Evolutionary conservation across 805 yeast genomes (phyloP), one percentile per base, ranked within the genome.

Genomic region (Pichia heedii): DNA sequence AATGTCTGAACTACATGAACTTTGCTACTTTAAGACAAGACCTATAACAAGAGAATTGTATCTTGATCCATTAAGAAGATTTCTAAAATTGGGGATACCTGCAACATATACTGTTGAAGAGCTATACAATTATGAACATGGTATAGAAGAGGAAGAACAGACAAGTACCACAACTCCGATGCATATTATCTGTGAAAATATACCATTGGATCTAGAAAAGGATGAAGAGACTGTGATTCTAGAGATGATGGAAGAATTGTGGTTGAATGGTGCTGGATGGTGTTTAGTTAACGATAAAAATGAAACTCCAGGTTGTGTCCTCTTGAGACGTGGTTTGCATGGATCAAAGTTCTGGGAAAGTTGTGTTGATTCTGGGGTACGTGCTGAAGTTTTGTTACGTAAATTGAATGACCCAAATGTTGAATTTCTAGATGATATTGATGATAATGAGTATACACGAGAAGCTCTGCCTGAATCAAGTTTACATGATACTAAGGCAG

Each of bases 261-360:
- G 89, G 50, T 78, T 84, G 55, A 82, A 78, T 58, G 97, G 97
- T 24, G 96, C 95, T 0, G 95, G 94, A 10, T 89, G 97, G 97
- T 81, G 83, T 61, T 69, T 84, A 52, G 67, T 79, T 3, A 94
- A 88, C 58, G 73, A 69, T 46, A 74, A 80, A 42, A 70, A 77
- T 51, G 79, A 80, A 48, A 85, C 96, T 0, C 87, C 96, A 0
- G 97, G 95, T 2, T 89, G 95, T 61, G 71, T 88, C 8, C 68
- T 89, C 21, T 61, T 71, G 32, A 73, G 77, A 38, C 66, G 83
- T 40, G 73, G 71, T 2, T 48, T 61, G 67, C 53, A 60, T 54
- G 54, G 62, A 1, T 50, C 68, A 1, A 52, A 55, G 4, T 63
- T 69, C n/a, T 74, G 76, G 58, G 58, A 67, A 6, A 63, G 64